Evolutionary conservation across 345 rosid species (phyloP), one percentile per base, ranked within the genome.

Genomic region (Camelina neglecta): DNA sequence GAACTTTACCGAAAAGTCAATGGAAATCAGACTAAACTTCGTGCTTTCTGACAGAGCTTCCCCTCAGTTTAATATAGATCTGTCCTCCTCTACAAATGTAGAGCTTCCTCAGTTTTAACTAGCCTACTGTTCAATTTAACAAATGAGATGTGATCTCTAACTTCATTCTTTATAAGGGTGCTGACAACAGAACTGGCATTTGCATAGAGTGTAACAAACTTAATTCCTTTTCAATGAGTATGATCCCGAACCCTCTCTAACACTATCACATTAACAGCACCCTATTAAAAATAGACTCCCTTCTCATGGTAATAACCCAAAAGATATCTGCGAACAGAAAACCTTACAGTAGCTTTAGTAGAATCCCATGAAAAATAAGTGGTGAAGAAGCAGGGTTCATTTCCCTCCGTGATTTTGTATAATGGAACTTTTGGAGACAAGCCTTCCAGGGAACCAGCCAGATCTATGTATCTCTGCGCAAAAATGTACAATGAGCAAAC

Each of bases 351-450:
- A 51, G 98, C 90, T 85, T 88, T 93, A 82, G 86, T 62, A 63
- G 80, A 78, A 84, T 96, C 99, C 99, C 98, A 96, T 8, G 87
- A 85, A 80, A 96, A 96, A 82, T 83, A 89, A 47, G 88, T 81
- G 24, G 98, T 89, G 83, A 93, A 96, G 86, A 93, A 93, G 83
- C 90, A 84, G 2, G 99, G 98, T 75, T 96, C 99, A 75, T 91
- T 92, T 82, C 98, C 99, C 83, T 96, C 99, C 12, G 90, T 84
- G 65, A 96, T 84, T 88, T 83, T 93, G 80, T 90, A 96, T 5
- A 96, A 74, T 47, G 99, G 99, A 73, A 96, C 94, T 76, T 84
- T 85, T 54, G 85, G 87, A 80, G 96, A 76, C 78, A 93, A 82
- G 75, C 95, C 95, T 72, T 96, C 99, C 15, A 92, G 84, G 60